Base-by-base conservation (phyloP, 2,329 filamentous ascomycete genomes). In the Fusarium sp. region DNA sequence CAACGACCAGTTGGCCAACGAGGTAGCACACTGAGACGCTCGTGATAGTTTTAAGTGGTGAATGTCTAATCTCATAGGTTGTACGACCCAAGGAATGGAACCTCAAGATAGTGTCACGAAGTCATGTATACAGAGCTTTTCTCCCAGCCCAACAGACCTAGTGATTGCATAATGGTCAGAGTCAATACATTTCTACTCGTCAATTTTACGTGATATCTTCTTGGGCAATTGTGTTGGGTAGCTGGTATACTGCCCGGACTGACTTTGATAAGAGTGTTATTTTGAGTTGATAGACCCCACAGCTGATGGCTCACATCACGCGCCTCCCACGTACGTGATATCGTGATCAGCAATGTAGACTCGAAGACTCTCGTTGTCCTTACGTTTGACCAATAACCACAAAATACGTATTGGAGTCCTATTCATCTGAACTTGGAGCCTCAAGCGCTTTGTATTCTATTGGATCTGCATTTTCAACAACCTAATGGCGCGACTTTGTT, bases 51-150 rank as follows among this genome's bases (percentile, higher is more conserved):
- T 10, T 4, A 1, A 10, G 12, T 6, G 7, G 18, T 10, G 9
- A 28, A 15, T 4, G 7, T 15, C 6, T 22, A 2, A 15, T 15
- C 13, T 22, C 18, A 47, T 47, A 14, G 11, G 5, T 9, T 18
- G 17, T 5, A 24, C 11, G 4, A 17, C 7, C 0, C 17, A 18
- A 26, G n/a, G 1, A 26, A 26, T 20, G 3, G 4, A 20, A 9
- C 4, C 24, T 24, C 7, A 45, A 26, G 42, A 26, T 4, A 9
- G 17, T 26, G 6, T 20, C 5, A 10, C 26, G 24, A 20, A 20
- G 24, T 14, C 8, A 6, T 45, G 4, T 20, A 20, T 26, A 26
- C 10, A 20, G 9, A 4, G 8, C 13, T 14, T 11, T 20, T 28
- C 18, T 3, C 26, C 13, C 13, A 5, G 8, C 8, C 13, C 3